phyloP scores from a whole-genome alignment of 2,329 filamentous ascomycete species.

The Rhynchosporium agropyri region DNA sequence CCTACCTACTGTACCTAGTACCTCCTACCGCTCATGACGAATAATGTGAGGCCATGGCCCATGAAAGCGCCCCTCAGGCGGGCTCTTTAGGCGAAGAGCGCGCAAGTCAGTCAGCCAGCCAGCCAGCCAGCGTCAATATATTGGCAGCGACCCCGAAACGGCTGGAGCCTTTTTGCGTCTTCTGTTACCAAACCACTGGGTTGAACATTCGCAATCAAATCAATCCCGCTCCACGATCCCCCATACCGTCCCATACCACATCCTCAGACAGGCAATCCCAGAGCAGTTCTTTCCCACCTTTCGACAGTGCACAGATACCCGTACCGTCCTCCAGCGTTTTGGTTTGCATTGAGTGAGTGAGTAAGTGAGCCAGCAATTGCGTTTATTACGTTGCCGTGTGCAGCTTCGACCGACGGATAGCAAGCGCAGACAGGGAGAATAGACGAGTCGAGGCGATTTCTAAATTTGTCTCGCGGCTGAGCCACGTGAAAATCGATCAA shows the following conservation, averaged over 20 bases:
- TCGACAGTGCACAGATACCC: slow-evolving; percentile 15
- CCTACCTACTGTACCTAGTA: neutral
- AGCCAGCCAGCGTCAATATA: slow-evolving; percentile 39
- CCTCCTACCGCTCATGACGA: slow-evolving; percentile 35
- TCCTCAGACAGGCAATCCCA: neutral
- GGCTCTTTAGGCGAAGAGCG: neutral
- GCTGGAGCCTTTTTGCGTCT: slow-evolving; percentile 33
- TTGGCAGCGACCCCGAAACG: slow-evolving; percentile 39
- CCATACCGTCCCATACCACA: neutral
- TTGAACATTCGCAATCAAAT: slow-evolving; percentile 21
- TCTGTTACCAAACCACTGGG: slow-evolving; percentile 41
- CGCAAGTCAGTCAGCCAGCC: slow-evolving; percentile 24
- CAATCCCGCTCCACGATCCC: slow-evolving; percentile 4
- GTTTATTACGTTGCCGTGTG: neutral
- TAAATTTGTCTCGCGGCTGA: slow-evolving; percentile 35
- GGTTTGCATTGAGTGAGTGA: slow-evolving; percentile 5
- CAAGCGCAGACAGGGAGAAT: slow-evolving; percentile 18
- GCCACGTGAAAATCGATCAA: slow-evolving; percentile 32
- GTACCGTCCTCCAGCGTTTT: slow-evolving; percentile 8
- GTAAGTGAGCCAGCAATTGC: neutral
- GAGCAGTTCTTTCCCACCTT: slow-evolving; percentile 9
- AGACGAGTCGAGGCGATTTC: slow-evolving; percentile 27
- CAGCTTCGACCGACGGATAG: slow-evolving; percentile 16
- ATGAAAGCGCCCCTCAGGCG: neutral
- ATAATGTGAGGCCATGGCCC: slow-evolving; percentile 24